phyloP scores from a whole-genome alignment of 2,329 filamentous ascomycete genomes.

The Colletotrichum salicis region DNA sequence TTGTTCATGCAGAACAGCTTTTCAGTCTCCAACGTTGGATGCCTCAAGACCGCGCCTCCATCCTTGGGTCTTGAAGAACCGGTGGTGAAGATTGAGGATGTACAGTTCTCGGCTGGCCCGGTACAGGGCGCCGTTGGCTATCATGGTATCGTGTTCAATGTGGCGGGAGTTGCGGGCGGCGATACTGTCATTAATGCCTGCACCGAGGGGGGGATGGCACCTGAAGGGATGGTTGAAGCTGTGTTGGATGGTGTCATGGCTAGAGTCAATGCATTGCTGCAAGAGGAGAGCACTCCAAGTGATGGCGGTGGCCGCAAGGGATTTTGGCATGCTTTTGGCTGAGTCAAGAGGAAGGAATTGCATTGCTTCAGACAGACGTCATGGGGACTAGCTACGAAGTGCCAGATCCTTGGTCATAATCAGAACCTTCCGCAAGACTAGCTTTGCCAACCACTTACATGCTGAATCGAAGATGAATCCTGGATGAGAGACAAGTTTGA shows the following conservation, averaged over 20 bases:
- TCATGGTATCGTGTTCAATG: conserved; percentile 33
- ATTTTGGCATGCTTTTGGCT: neutral
- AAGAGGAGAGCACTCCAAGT: neutral
- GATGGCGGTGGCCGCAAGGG: neutral
- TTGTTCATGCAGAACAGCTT: conserved; percentile 25
- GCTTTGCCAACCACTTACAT: no score
- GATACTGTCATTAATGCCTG: conserved; percentile 31
- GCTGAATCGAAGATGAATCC: no score
- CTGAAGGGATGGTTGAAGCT: conserved; percentile 4
- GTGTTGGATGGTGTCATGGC: conserved; percentile 26
- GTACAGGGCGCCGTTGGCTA: conserved; percentile 25
- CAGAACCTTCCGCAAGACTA: neutral
- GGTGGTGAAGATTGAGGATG: conserved; percentile 30
- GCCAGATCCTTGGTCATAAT: neutral
- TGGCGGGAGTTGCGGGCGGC: conserved; percentile 14
- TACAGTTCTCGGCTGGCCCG: conserved; percentile 32
- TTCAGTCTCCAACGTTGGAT: conserved; percentile 36
- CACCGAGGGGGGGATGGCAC: conserved; percentile 32
- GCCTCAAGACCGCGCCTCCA: neutral
- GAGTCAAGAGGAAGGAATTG: rapidly evolving
- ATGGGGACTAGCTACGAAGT: neutral
- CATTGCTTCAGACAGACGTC: neutral
- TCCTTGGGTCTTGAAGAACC: neutral
- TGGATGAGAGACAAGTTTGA: no score
- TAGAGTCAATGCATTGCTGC: conserved; percentile 8